phyloP scores from a whole-genome alignment of 352 stramenopile genomes.

The Phytophthora sansomeana region DNA sequence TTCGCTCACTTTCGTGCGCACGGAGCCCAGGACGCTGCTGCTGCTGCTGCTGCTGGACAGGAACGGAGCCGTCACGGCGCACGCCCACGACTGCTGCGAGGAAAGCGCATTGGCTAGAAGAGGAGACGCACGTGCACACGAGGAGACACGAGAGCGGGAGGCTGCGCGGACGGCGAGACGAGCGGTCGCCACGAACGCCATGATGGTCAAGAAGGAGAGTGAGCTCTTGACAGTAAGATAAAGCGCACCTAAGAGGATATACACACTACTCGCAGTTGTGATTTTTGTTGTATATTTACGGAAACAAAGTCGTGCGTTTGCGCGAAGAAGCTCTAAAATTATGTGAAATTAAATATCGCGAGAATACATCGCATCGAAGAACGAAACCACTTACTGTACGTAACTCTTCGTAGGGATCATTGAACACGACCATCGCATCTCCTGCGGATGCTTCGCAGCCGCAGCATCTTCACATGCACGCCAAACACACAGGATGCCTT shows the following conservation, averaged over 20 bases:
- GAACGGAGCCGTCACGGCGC: slow-evolving; percentile 29
- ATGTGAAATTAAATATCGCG: too few species aligned
- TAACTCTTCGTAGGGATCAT: too few species aligned
- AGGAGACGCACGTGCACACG: slow-evolving; percentile 15
- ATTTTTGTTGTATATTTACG: too few species aligned
- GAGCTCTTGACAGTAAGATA: not conserved
- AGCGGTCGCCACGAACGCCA: slow-evolving; percentile 14
- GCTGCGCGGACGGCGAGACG: slow-evolving; percentile 12
- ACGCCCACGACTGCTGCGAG: slow-evolving; percentile 4
- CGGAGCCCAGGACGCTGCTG: slow-evolving; percentile 22
- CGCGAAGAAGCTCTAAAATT: too few species aligned
- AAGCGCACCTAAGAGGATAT: not conserved
- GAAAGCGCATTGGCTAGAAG: slow-evolving; percentile 11
- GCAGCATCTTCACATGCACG: too few species aligned
- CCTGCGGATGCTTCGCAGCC: too few species aligned
- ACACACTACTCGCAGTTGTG: too few species aligned
- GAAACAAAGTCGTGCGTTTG: too few species aligned
- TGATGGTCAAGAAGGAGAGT: slow-evolving; percentile 14
- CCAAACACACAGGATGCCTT: too few species aligned
- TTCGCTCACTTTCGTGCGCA: slow-evolving; percentile 79
- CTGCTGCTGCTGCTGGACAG: slow-evolving; percentile 18
- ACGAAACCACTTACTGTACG: too few species aligned
- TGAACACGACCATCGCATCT: too few species aligned
- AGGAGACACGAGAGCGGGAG: slow-evolving; percentile 12
- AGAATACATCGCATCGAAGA: too few species aligned